Evolutionary conservation across 129 eudicot species (phyloP).

Genomic region (Cynara cardunculus): DNA sequence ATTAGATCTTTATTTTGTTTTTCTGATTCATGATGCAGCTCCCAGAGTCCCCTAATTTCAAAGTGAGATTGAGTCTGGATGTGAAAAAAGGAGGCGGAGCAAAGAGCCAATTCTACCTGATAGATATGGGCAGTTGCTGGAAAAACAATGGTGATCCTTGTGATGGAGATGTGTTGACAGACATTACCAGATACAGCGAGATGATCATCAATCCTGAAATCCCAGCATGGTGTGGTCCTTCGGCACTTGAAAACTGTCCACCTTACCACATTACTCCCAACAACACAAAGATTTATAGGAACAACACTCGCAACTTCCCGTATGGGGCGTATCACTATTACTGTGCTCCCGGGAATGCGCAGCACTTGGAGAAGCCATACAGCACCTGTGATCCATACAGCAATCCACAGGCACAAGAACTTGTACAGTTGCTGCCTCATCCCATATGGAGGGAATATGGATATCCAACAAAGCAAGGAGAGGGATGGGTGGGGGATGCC

Average conservation of each 20-base stretch:
- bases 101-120: slow-evolving; percentile 87
- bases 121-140: slow-evolving; percentile 97
- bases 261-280: slow-evolving; percentile 81
- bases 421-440: slow-evolving; percentile 86
- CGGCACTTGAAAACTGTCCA: slow-evolving; percentile 56
- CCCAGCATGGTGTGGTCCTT: slow-evolving; percentile 69
- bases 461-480: slow-evolving; percentile 69
- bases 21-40: no score
- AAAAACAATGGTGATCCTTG: slow-evolving; percentile 85
- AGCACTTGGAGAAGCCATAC: slow-evolving; percentile 51
- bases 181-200: slow-evolving; percentile 77
- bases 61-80: slow-evolving; percentile 62
- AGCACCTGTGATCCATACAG: slow-evolving; percentile 80
- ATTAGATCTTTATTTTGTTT: no score
- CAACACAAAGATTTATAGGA: slow-evolving; percentile 57
- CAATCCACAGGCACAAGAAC: slow-evolving; percentile 89
- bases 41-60: slow-evolving; percentile 90
- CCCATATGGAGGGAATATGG: slow-evolving; percentile 85
- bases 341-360: slow-evolving; percentile 85
- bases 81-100: slow-evolving; percentile 82
- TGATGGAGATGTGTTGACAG: slow-evolving; percentile 72
- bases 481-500: slow-evolving; percentile 81
- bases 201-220: slow-evolving; percentile 85
- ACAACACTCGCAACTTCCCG: slow-evolving; percentile 66
- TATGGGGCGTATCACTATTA: slow-evolving; percentile 82